Conservation (phyloP, 2,329 filamentous ascomycete species). For the Monosporascus ibericus region DNA sequence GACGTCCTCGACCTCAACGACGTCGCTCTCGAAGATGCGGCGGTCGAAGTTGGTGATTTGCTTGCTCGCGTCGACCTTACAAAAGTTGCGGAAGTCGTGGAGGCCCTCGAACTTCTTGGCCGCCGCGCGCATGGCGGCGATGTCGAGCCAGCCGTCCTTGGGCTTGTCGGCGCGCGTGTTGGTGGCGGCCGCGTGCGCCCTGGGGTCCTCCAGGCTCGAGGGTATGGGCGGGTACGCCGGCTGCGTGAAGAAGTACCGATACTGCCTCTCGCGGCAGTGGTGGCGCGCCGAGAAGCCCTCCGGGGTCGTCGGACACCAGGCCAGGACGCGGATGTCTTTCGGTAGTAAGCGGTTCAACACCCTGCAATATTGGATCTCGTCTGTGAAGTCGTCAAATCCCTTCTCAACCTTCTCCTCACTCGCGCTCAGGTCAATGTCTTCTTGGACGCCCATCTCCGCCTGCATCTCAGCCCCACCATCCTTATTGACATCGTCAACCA, state of each 20-base stretch:
- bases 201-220: conserved; percentile 41
- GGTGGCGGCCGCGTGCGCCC: conserved; percentile 10
- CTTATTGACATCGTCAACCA: conserved; percentile 7
- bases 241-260: conserved; percentile 97
- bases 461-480: conserved; percentile 3
- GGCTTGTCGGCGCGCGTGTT: conserved; percentile 14
- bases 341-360: conserved; percentile 84
- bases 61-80: conserved; percentile 86
- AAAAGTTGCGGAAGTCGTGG: conserved; percentile 96
- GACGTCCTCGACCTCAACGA: conserved; percentile 60
- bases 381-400: conserved; percentile 59
- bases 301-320: conserved; percentile 84
- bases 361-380: conserved; percentile 79
- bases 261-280: conserved; percentile 83
- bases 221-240: conserved; percentile 73
- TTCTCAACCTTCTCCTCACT: conserved; percentile 10
- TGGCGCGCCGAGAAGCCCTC: conserved; percentile 83
- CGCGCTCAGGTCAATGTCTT: no score
- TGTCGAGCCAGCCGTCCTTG: conserved; percentile 76
- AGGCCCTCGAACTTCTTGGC: conserved; percentile 74
- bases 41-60: conserved; percentile 80
- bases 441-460: conserved; percentile 1
- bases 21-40: conserved; percentile 71
- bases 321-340: conserved; percentile 80
- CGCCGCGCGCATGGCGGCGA: conserved; percentile 77